Evolutionary conservation across 192 early-diverging fungal genomes (phyloP).

Genomic region (Coemansia sp.): DNA sequence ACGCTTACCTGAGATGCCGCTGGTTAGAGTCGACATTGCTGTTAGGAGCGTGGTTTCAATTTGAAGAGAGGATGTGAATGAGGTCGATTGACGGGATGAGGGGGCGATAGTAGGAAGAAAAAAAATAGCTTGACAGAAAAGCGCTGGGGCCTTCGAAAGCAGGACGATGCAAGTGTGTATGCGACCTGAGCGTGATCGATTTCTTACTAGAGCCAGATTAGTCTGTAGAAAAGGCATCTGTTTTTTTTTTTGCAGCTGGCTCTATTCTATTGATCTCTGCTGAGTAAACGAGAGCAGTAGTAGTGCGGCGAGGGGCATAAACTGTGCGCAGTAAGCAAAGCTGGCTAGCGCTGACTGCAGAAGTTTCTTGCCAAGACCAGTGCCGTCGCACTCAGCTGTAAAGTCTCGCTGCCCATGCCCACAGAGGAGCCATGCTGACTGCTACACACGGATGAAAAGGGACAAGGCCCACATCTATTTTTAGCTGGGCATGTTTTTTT

Average conservation of each 20-base stretch:
- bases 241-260: not conserved
- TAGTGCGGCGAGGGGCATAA: not conserved
- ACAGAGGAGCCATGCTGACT: not conserved
- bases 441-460: not conserved
- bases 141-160: not conserved
- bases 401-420: not conserved
- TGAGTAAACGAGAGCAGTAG: not conserved
- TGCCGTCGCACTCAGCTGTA: not conserved
- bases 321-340: constrained; percentile 5
- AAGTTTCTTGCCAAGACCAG: constrained; percentile 3
- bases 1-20: constrained; percentile 38
- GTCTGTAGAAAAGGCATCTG: no score
- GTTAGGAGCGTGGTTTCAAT: not conserved
- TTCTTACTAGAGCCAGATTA: not conserved
- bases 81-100: not conserved
- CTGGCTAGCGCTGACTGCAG: not conserved
- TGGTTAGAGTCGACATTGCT: constrained; percentile 31
- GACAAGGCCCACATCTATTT: not conserved
- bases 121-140: not conserved
- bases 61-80: not conserved
- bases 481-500: not conserved
- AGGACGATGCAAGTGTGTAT: not conserved
- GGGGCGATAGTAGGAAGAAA: not conserved
- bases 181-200: not conserved
- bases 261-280: not conserved